Evolutionary conservation across 2,329 filamentous ascomycete species (phyloP).

Genomic region (Diaporthe humulicola): DNA sequence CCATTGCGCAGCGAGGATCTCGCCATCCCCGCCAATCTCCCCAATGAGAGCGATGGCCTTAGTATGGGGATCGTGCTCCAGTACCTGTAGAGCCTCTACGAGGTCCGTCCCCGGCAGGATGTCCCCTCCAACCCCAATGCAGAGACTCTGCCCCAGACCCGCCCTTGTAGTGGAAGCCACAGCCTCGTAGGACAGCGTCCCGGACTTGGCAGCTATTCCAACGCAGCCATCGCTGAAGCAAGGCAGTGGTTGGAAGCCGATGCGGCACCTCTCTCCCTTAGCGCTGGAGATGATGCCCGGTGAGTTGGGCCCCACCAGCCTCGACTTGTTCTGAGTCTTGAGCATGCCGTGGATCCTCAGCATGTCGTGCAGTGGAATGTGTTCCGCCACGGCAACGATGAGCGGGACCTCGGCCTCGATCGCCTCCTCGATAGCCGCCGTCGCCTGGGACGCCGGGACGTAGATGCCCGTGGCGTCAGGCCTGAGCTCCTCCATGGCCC

Average conservation of each 20-base stretch:
- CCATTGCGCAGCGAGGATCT: slow-evolving; percentile 81
- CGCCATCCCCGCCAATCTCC: slow-evolving; percentile 78
- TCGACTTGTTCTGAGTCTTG: slow-evolving; percentile 77
- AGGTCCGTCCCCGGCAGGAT: slow-evolving; percentile 81
- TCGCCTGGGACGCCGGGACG: slow-evolving; percentile 81
- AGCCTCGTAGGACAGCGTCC: slow-evolving; percentile 84
- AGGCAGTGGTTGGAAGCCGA: slow-evolving; percentile 82
- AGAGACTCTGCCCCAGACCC: slow-evolving; percentile 83
- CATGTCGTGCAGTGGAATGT: slow-evolving; percentile 84
- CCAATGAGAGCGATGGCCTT: slow-evolving; percentile 80
- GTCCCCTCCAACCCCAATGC: slow-evolving; percentile 84
- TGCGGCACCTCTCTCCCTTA: slow-evolving; percentile 74
- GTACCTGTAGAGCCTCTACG: slow-evolving; percentile 76
- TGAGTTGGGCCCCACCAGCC: slow-evolving; percentile 84
- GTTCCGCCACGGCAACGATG: slow-evolving; percentile 84
- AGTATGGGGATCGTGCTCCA: slow-evolving; percentile 76
- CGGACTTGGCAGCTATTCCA: slow-evolving; percentile 84
- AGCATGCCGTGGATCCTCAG: slow-evolving; percentile 78
- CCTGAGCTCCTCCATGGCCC: slow-evolving; percentile 76
- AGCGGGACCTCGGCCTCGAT: slow-evolving; percentile 84
- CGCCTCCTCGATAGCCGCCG: slow-evolving; percentile 81
- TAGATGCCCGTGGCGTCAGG: slow-evolving; percentile 86
- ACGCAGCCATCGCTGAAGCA: slow-evolving; percentile 80
- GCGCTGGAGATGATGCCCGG: slow-evolving; percentile 84
- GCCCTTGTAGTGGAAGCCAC: slow-evolving; percentile 80